Conservation (phyloP, 306 rosid species). For the Arachis stenosperma region DNA sequence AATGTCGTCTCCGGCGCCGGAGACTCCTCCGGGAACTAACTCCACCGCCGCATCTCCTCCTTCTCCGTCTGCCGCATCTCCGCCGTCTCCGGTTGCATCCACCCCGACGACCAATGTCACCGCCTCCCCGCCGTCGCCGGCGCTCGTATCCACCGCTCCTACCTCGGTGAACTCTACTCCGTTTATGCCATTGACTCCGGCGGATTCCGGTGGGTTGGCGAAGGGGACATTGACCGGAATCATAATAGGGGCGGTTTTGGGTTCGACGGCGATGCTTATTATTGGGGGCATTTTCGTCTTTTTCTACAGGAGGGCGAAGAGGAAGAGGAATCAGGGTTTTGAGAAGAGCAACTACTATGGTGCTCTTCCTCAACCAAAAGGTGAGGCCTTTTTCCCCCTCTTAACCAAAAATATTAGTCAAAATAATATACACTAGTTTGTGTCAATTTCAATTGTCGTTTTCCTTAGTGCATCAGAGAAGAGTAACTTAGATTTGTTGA, state of each 20-base stretch:
- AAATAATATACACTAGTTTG: not conserved
- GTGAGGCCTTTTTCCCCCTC: not conserved
- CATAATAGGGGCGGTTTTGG: conserved; percentile 27
- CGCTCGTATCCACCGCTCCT: not conserved
- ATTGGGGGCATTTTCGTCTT: conserved; percentile 24
- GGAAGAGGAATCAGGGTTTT: not conserved
- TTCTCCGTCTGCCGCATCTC: not conserved
- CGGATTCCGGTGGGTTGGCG: not conserved
- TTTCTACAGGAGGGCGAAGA: conserved; percentile 16
- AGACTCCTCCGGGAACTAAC: not conserved
- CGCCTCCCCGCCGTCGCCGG: not conserved
- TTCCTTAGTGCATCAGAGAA: conserved; percentile 4
- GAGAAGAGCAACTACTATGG: not conserved
- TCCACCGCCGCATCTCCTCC: conserved; percentile 2
- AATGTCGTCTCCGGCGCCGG: conserved; percentile 27
- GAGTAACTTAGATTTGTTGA: conserved; percentile 2
- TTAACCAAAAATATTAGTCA: too few relatives aligned
- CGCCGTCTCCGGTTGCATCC: not conserved
- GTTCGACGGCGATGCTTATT: conserved; percentile 23
- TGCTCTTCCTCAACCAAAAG: conserved; percentile 9
- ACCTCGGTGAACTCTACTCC: not conserved
- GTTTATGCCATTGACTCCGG: not conserved
- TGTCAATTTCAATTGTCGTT: conserved; percentile 3
- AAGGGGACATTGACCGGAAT: conserved; percentile 22
- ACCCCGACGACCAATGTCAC: not conserved